These are phyloP conservation scores for Chrysoporthe puriensis DNA, from an alignment of 2,329 filamentous ascomycete species.

Conservation along the genomic window DNA sequence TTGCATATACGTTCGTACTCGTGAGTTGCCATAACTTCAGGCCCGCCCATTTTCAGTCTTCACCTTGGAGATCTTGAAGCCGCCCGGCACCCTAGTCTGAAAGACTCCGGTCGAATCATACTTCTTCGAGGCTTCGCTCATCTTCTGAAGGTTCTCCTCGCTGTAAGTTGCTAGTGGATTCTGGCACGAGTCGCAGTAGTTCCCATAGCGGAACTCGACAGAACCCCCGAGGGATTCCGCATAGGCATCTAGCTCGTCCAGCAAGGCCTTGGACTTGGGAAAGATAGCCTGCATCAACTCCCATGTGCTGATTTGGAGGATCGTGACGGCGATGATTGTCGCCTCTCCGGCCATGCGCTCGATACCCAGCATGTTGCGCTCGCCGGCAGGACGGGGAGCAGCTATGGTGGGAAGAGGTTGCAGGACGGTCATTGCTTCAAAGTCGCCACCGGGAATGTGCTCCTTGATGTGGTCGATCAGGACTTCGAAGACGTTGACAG, in stretches of 20 bases:
- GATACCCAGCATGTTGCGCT: not conserved
- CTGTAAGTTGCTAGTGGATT: conserved; percentile 36
- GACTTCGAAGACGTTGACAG: not conserved
- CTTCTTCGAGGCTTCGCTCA: conserved; percentile 31
- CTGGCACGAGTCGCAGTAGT: conserved; percentile 10
- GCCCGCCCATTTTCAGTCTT: not conserved
- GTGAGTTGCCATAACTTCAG: not conserved
- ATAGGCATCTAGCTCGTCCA: not conserved
- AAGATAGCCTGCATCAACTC: not conserved
- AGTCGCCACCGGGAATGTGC: not conserved
- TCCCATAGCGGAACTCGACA: conserved; percentile 2
- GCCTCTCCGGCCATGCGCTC: not conserved
- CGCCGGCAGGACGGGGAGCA: too few relatives aligned
- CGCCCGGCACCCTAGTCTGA: conserved; percentile 29
- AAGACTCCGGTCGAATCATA: conserved; percentile 36
- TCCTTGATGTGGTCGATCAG: conserved; percentile 2
- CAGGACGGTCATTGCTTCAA: not conserved
- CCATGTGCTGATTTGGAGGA: not conserved
- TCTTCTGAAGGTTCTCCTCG: conserved; percentile 32
- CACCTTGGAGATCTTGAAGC: conserved; percentile 8
- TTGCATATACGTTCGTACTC: not conserved
- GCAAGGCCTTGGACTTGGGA: not conserved
- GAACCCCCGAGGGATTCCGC: not conserved
- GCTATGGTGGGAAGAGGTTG: not conserved
- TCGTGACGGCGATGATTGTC: not conserved